phyloP scores from a whole-genome alignment of 2,329 filamentous ascomycete genomes.

The Didymosphaeria variabile region DNA sequence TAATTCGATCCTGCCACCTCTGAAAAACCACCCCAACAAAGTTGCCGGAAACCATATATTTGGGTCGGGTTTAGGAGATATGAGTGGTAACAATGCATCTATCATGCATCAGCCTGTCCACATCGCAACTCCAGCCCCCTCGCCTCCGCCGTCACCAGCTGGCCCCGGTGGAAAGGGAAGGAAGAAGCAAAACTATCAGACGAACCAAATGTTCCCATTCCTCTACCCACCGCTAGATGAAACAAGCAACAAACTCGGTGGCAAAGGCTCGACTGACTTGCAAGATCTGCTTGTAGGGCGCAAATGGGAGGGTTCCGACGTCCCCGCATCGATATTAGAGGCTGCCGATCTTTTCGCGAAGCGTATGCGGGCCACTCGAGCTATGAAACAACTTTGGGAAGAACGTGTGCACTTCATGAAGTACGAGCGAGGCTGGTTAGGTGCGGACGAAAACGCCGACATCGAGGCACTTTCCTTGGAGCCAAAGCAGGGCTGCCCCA shows the following conservation, averaged over 20 bases:
- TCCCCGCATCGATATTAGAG: constrained; percentile 93
- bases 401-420: constrained; percentile 91
- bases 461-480: constrained; percentile 54
- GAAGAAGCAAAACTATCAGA: constrained; percentile 99
- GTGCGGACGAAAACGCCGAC: constrained; percentile 55
- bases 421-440: constrained; percentile 89
- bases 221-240: constrained; percentile 93
- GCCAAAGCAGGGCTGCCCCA: constrained; percentile 36
- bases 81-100: constrained; percentile 63
- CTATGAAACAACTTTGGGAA: constrained; percentile 93
- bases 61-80: constrained; percentile 61
- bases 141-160: constrained; percentile 90
- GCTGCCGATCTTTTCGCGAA: constrained; percentile 91
- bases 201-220: constrained; percentile 98
- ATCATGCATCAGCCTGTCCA: constrained; percentile 97
- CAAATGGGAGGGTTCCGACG: constrained; percentile 91
- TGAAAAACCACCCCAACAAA: constrained; percentile 75
- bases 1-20: constrained; percentile 85
- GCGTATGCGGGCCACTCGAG: constrained; percentile 88
- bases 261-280: constrained; percentile 82
- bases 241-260: constrained; percentile 87
- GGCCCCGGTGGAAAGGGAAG: constrained; percentile 85
- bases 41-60: constrained; percentile 59
- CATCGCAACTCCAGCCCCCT: constrained; percentile 97
- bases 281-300: constrained; percentile 83